phyloP scores from a whole-genome alignment of 805 yeast genomes.

The Candida nanaspora region DNA sequence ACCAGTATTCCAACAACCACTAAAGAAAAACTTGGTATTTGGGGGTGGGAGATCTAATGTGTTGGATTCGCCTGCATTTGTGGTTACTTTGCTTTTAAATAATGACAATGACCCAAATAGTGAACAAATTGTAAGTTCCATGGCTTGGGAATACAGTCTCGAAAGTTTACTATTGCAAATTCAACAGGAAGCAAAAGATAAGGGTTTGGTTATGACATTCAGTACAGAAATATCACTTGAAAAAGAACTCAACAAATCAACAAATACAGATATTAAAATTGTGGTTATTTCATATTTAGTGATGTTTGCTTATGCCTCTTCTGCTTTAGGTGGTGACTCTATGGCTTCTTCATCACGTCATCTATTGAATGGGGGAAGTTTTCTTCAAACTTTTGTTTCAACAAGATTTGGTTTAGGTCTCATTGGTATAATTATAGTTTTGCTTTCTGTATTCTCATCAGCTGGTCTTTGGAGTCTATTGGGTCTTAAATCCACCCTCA shows the following conservation, averaged over 20 bases:
- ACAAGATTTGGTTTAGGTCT: slow-evolving; percentile 75
- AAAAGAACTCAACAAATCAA: slow-evolving; percentile 74
- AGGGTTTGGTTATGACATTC: slow-evolving; percentile 61
- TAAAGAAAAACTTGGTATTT: slow-evolving; percentile 64
- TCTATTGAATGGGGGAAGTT: not conserved
- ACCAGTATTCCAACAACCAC: slow-evolving; percentile 87
- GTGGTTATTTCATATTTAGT: slow-evolving; percentile 67
- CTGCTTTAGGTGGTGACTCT: slow-evolving; percentile 59
- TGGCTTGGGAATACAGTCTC: slow-evolving; percentile 67
- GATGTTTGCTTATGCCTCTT: slow-evolving; percentile 85
- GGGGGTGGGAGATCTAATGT: slow-evolving; percentile 49
- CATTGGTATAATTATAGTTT: slow-evolving; percentile 76
- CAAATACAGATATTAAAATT: slow-evolving; percentile 70
- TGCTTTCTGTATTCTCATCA: slow-evolving; percentile 73
- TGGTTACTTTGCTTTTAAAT: slow-evolving; percentile 63
- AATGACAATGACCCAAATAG: slow-evolving; percentile 41
- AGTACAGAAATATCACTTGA: slow-evolving; percentile 80
- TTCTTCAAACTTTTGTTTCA: slow-evolving; percentile 22
- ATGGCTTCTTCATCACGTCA: not conserved
- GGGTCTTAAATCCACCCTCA: slow-evolving; percentile 82
- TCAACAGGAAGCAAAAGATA: slow-evolving; percentile 34
- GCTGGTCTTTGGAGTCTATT: slow-evolving; percentile 72
- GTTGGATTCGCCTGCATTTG: slow-evolving; percentile 61
- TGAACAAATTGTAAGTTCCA: slow-evolving; percentile 30
- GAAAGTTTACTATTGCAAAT: slow-evolving; percentile 47